Conservation (phyloP, 306 rosid species). For the Gynostemma pentaphyllum region DNA sequence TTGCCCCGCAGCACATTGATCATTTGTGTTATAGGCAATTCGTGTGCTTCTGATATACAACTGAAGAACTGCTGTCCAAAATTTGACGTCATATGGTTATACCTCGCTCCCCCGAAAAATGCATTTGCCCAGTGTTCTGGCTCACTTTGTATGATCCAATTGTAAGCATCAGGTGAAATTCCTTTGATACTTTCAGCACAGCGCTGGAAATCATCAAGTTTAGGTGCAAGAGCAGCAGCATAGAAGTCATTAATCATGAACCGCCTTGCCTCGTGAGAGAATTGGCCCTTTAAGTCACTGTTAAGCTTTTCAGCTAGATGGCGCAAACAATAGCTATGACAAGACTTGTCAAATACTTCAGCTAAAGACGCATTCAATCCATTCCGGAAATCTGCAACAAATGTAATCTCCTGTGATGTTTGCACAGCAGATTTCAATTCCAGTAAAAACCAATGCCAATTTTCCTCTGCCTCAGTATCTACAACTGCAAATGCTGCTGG, state of each 20-base stretch:
- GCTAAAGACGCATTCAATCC: slow-evolving; percentile 54
- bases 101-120: slow-evolving; percentile 68
- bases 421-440: slow-evolving; percentile 57
- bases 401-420: slow-evolving; percentile 52
- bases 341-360: slow-evolving; percentile 62
- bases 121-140: slow-evolving; percentile 93
- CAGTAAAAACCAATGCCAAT: slow-evolving; percentile 83
- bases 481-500: slow-evolving; percentile 89
- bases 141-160: slow-evolving; percentile 77
- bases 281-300: slow-evolving; percentile 88
- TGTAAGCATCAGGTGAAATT: slow-evolving; percentile 82
- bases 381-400: slow-evolving; percentile 71
- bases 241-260: slow-evolving; percentile 83
- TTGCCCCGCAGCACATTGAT: slow-evolving; percentile 69
- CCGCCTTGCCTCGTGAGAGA: slow-evolving; percentile 94
- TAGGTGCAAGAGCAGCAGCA: slow-evolving; percentile 76
- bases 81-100: slow-evolving; percentile 60
- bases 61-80: slow-evolving; percentile 78
- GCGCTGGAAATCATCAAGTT: slow-evolving; percentile 49
- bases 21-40: slow-evolving; percentile 93
- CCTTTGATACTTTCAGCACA: slow-evolving; percentile 66
- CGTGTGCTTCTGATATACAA: slow-evolving; percentile 91
- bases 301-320: slow-evolving; percentile 83
- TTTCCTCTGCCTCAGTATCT: slow-evolving; percentile 75
- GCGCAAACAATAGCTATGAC: slow-evolving; percentile 74